A percentile compares a stretch with the other conserved stretches of the same genome.
These are phyloP conservation scores for Trichoderma endophyticum DNA, from an alignment of 2,329 filamentous ascomycete genomes.

Conservation along the genomic window DNA sequence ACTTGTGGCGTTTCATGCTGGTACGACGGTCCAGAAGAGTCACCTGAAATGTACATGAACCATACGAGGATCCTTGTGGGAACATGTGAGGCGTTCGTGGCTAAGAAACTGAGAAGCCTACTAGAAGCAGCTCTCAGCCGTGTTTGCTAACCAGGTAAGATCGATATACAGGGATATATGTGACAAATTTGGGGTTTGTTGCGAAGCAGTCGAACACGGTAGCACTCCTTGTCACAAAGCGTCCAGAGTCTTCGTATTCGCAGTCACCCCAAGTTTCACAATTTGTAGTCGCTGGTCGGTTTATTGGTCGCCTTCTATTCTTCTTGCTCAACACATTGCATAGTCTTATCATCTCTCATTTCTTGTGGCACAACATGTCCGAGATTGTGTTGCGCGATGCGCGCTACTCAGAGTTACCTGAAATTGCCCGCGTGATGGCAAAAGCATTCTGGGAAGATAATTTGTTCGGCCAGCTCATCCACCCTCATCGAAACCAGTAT, in stretches of 20 bases:
- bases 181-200: background rate
- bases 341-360: too few relatives aligned
- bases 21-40: background rate
- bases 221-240: background rate
- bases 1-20: background rate
- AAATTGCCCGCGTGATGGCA: background rate
- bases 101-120: background rate
- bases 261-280: background rate
- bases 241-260: background rate
- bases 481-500: background rate
- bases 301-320: background rate
- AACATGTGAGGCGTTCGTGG: background rate
- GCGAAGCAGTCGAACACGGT: background rate
- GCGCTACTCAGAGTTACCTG: background rate
- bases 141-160: too few relatives aligned
- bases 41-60: background rate
- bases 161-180: background rate
- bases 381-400: background rate
- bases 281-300: background rate
- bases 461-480: background rate
- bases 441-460: conserved; percentile 1
- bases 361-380: background rate
- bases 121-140: background rate
- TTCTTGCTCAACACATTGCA: background rate
- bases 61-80: background rate